Base-by-base conservation (phyloP, 768 basidiomycete genomes). In the Panus rudis region DNA sequence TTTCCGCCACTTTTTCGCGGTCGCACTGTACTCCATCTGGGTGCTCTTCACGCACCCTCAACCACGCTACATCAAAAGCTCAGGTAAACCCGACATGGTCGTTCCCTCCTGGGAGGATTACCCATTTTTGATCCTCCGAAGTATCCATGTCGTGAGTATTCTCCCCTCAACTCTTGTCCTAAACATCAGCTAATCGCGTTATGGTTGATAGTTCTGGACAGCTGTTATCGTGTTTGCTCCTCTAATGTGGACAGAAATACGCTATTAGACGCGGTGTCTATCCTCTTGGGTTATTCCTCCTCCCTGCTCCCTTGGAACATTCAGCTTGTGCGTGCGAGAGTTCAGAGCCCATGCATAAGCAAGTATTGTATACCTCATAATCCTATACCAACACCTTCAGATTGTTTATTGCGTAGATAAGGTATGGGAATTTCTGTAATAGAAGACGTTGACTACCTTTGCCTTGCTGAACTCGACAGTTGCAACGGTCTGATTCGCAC, bases 1-100 rank as follows among this genome's bases (percentile, higher is more conserved):
- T 16, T 78, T 84, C 51, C 78, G 76, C 56, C 96, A 98, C 69
- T 99, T 99, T 68, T 99, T 94, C 72, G 68, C 76, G 21, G 96
- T 99, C 51, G 96, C 96, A 0, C 76, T 99, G 51, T 99, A 96
- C 65, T 81, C 92, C 2, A 83, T 97, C 58, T 98, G 83, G 79
- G 71, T 85, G 39, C 72, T 96, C 64, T 92, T 97, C 63, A 83
- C 80, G 7, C 78, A 71, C 43, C 72, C 76, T 34, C 66, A 63
- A 11, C 59, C 64, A 8, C 54, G 58, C 65, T 44, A 63, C 68
- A 27, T 60, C 17, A 45, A 45, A 10, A 52, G 52, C 24, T 26
- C 30, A 28, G 66, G 60, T 31, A 76, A 79, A 46, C 58, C 65
- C 5, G 54, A 61, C 7, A 61, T 68, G 37, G 58, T 58, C 4